These are phyloP conservation scores for Globisporangium parvum DNA, from an alignment of 352 stramenopile genomes.

Conservation along the genomic window DNA sequence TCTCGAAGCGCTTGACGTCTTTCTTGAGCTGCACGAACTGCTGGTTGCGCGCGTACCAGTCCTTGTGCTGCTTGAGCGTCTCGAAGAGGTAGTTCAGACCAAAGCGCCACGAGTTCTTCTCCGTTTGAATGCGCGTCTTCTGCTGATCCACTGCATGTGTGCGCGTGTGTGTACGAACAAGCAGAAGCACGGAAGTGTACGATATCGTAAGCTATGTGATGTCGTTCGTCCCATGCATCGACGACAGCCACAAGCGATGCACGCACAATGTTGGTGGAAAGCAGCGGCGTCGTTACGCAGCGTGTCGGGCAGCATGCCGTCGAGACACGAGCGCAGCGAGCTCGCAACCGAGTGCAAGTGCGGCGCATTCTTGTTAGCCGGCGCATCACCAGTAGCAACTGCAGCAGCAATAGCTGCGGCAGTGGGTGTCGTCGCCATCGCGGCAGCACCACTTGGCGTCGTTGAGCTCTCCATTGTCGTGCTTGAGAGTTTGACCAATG, in stretches of 20 bases:
- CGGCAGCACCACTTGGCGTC: neutral
- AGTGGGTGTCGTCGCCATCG: neutral
- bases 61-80: slow-evolving; percentile 86
- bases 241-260: neutral
- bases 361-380: slow-evolving; percentile 56
- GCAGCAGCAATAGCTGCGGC: neutral
- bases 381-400: neutral
- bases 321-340: slow-evolving; percentile 74
- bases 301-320: slow-evolving; percentile 81
- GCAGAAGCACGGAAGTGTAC: neutral
- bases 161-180: neutral
- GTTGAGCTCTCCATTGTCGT: neutral
- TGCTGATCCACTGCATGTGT: slow-evolving; percentile 52
- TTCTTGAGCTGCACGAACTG: slow-evolving; percentile 85
- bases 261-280: slow-evolving; percentile 73
- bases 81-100: slow-evolving; percentile 88
- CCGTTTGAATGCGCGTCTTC: slow-evolving; percentile 60
- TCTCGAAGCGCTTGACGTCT: slow-evolving; percentile 74
- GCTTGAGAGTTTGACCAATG: too few species aligned
- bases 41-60: slow-evolving; percentile 86
- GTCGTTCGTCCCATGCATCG: neutral
- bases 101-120: slow-evolving; percentile 87
- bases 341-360: slow-evolving; percentile 78
- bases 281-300: slow-evolving; percentile 69
- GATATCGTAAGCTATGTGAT: neutral